Base-by-base conservation (phyloP, 2,329 filamentous ascomycete species). In the Emergomyces africanus region DNA sequence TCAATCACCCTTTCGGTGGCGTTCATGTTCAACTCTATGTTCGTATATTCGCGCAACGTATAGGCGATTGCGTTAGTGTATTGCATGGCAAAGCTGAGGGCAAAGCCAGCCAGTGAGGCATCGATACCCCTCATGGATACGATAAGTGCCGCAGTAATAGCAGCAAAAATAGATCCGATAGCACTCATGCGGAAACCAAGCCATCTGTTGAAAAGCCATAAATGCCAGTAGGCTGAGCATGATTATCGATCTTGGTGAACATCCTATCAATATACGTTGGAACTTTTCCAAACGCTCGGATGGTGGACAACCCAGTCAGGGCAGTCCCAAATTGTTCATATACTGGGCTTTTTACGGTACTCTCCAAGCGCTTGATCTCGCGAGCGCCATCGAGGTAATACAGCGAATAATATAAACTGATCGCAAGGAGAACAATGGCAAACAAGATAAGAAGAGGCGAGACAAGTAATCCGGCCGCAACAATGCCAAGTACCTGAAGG, bases 311-410 rank as follows among this genome's bases (percentile, higher is more conserved):
- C 5, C 89, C 89, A 0, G 82, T 80, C 10, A 92, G 79, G 0
- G 86, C 83, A 0, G 86, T 84, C 12, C 85, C 85, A 66, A 92
- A 91, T 62, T 89, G 84, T 69, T 92, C 88, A 65, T 90, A 91
- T 0, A 92, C 83, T 0, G 89, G 89, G 0, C 85, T 88, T 71
- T 90, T 91, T 59, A 83, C 81, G 2, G 81, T 89, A 63, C 85
- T 89, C 70, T 92, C 88, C 0, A 92, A 79, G 5, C 89, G 80
- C 73, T 91, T 92, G 61, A 87, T 79, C 37, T 90, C 87, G 44
- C 89, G 79, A 0, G 88, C 87, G 0, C 81, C 87, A n/a, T 80
- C 74, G 5, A 94, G 78, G 67, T 88, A 94, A 41, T 75, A 76
- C 2, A 78, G 67, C 0, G 83, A 85, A 59, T 84, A 80, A 61